A percentile compares a stretch with the other conserved stretches of the same genome.
phyloP scores from a whole-genome alignment of 345 rosid species.

The Aegle marmelos region DNA sequence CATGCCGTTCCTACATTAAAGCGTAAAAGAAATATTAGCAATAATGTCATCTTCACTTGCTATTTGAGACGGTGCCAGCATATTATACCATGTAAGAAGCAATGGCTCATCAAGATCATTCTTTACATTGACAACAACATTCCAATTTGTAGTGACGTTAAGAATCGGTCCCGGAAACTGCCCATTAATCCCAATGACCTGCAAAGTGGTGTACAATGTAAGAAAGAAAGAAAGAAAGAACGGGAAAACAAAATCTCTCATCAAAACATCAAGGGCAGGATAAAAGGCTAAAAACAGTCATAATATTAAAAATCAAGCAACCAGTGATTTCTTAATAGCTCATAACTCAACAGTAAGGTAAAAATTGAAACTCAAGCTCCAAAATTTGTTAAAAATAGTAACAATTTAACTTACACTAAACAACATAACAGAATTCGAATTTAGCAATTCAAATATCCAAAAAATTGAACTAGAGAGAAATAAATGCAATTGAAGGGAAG shows the following conservation, averaged over 20 bases:
- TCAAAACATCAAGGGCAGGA: background rate
- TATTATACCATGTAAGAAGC: conserved; percentile 68
- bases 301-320: background rate
- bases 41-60: background rate
- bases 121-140: conserved; percentile 65
- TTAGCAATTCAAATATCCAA: too few relatives aligned
- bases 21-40: conserved; percentile 3
- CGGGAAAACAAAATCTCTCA: too few relatives aligned
- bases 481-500: background rate
- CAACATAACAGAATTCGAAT: too few relatives aligned
- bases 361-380: background rate
- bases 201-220: background rate
- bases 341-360: background rate
- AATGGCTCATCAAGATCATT: conserved; percentile 69
- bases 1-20: conserved; percentile 57
- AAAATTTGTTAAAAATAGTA: background rate
- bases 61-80: background rate
- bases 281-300: background rate
- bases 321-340: background rate
- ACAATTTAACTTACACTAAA: background rate
- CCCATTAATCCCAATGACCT: conserved; percentile 74
- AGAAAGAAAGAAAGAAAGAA: background rate
- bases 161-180: conserved; percentile 73
- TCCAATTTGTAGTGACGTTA: conserved; percentile 73
- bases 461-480: background rate